Base-by-base conservation (phyloP, 2,329 filamentous ascomycete species). In the Ascochyta clinopodiicola region DNA sequence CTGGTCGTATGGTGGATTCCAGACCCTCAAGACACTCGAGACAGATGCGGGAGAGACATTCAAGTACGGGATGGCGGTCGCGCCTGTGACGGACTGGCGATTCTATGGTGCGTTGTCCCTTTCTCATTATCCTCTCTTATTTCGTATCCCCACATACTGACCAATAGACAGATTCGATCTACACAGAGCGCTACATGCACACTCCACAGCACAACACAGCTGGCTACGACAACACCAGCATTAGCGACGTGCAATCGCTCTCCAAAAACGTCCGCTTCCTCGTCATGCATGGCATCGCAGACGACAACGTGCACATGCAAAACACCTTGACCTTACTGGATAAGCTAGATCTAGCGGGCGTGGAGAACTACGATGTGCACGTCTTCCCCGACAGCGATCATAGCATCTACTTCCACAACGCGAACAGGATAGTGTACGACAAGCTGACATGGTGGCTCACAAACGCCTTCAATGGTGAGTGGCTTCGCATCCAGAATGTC, bases 291-390 rank as follows among this genome's bases (percentile, higher is more conserved):
- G 95, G 95, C 64, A 86, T 92, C n/a, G 90, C 90, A 7, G 95
- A 99, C 70, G 95, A 99, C 77, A 99, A 99, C 68, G 95, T 99
- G 12, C 96, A 99, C 75, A 87, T 96, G 76, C 96, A 99, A 76
- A 98, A 96, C 75, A 92, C 93, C 0, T 83, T 98, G 54, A 90
- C 88, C 1, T 78, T 99, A 59, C 81, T 99, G 42, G 96, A 99
- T 74, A 88, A 88, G 66, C 82, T 99, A 39, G 91, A 99, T 77
- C 69, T 96, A 47, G 88, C 82, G 0, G 85, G 86, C 12, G 85
- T 97, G 3, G 88, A 94, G 75, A 99, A 99, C 70, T 99, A 98
- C 68, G 95, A 99, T 71, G 87, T 99, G 12, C 94, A 98, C 74
- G 87, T 98, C 51, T 99, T 96, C 77, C 95, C 95, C 0, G 95